Evolutionary conservation across 108 stramenopile genomes (phyloP).

Genomic region (Craspedostauros australis): DNA sequence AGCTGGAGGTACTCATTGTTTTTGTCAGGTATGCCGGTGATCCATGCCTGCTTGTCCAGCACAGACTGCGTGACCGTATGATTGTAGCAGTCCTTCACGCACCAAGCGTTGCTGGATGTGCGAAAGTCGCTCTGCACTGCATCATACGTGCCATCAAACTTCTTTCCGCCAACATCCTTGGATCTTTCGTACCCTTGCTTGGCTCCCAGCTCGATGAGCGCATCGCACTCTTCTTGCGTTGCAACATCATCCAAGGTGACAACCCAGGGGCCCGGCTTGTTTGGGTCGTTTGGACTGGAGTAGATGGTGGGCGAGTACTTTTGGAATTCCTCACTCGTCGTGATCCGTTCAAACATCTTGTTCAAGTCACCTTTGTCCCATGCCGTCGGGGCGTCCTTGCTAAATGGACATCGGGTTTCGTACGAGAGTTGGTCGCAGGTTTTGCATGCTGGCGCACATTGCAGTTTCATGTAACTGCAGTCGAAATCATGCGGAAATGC

Average conservation of each 20-base stretch:
- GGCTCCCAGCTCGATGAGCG: slow-evolving; percentile 60
- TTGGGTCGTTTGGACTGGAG: slow-evolving; percentile 15
- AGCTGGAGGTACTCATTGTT: slow-evolving; percentile 73
- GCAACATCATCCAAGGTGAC: slow-evolving; percentile 66
- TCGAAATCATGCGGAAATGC: too few species aligned
- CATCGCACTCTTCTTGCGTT: slow-evolving; percentile 58
- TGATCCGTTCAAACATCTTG: slow-evolving; percentile 56
- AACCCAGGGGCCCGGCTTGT: slow-evolving; percentile 31
- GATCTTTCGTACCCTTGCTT: slow-evolving; percentile 58
- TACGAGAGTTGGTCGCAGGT: slow-evolving; percentile 17
- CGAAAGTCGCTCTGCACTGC: slow-evolving; percentile 14
- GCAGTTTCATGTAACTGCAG: slow-evolving; percentile 40
- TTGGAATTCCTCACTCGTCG: slow-evolving; percentile 14
- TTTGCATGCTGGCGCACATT: slow-evolving; percentile 54
- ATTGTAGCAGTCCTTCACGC: slow-evolving; percentile 45
- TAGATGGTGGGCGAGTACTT: slow-evolving; percentile 15
- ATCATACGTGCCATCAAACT: slow-evolving; percentile 37
- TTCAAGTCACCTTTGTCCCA: slow-evolving; percentile 56
- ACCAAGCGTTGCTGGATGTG: slow-evolving; percentile 68
- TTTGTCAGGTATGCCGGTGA: slow-evolving; percentile 35
- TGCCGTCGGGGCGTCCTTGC: slow-evolving; percentile 21
- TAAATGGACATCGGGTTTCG: slow-evolving; percentile 39
- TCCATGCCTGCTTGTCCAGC: slow-evolving; percentile 42
- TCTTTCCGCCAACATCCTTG: slow-evolving; percentile 32
- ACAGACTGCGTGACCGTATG: slow-evolving; percentile 35